Evolutionary conservation across 2,329 filamentous ascomycete genomes (phyloP), one percentile per base, ranked within the genome.

Genomic region (Sporothrix humicola): DNA sequence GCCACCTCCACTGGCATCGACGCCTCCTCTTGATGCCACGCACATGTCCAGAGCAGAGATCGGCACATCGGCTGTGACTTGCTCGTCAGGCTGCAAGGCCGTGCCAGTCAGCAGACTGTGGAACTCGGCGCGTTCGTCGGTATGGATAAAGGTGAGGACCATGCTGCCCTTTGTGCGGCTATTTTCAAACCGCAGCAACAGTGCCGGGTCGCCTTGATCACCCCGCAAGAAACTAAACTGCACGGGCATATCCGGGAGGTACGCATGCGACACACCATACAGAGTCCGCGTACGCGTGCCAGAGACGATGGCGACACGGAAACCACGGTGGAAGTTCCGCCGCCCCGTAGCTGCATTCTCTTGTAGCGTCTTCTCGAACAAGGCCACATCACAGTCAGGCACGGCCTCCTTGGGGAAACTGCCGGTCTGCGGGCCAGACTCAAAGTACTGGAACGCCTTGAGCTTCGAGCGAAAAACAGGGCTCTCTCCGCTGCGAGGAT

Each of bases 371-470:
- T 88, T 91, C 79, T 97, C 93, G 78, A 95, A 97, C 3, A 97
- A 80, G 8, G 90, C 88, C 42, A 96, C 82, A 56, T 91, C 90
- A 80, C 93, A 97, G 58, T 89, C 86, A 52, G 88, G 85, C 5
- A 94, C 86, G 6, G 91, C 86, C 31, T 97, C 94, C 65, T 90
- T 87, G 5, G 94, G 93, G 79, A 97, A 97, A 1, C 88, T 86
- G 73, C 90, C 87, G 15, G 91, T 86, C 74, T 92, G 86, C n/a
- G 89, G 84, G 77, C 89, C 88, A 1, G 90, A 86, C 78, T 97
- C 93, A 78, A 94, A 91, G 79, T 95, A 96, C 78, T 95, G 93
- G 76, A 97, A 93, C 37, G 91, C 88, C 61, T 89, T 89, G 9
- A 97, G 83, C 1, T 88, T 90, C 8, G 89, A 87, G 77, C 91